Conservation (phyloP, 2,329 filamentous ascomycete genomes). For the Colletotrichum sp. region DNA sequence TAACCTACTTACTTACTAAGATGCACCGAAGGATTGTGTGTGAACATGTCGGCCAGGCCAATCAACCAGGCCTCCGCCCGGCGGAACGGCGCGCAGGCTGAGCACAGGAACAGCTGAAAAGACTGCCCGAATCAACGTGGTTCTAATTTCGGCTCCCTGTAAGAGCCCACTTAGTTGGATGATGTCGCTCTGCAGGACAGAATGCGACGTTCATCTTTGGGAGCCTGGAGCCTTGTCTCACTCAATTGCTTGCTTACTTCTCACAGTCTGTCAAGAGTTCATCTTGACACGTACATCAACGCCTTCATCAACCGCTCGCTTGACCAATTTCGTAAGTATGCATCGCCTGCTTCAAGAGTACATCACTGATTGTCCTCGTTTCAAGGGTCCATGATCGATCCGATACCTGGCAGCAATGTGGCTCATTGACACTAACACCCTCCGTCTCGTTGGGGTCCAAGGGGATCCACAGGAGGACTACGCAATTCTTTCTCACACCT, state of each 20-base stretch:
- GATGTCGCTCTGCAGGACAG: neutral
- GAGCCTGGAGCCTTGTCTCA: neutral
- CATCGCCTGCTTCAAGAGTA: neutral
- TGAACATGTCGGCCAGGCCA: neutral
- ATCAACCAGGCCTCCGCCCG: neutral
- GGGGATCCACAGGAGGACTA: constrained; percentile 26
- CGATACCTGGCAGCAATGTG: constrained; percentile 24
- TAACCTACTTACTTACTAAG: neutral
- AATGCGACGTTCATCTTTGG: neutral
- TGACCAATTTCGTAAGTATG: neutral
- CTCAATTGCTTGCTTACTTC: neutral
- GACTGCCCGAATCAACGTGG: neutral
- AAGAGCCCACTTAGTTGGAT: neutral
- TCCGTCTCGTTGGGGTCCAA: constrained; percentile 26
- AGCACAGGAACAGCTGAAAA: neutral
- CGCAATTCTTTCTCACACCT: constrained; percentile 41
- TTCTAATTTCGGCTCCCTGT: neutral
- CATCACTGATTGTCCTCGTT: accelerated
- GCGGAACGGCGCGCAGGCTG: neutral
- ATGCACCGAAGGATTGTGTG: neutral
- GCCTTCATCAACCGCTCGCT: neutral
- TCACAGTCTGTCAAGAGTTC: neutral
- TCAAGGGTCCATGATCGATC: neutral
- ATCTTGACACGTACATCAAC: neutral
- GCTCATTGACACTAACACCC: constrained; percentile 27